Conservation (phyloP, 1,139 yeast genomes). For the Protomyces inundatus region DNA sequence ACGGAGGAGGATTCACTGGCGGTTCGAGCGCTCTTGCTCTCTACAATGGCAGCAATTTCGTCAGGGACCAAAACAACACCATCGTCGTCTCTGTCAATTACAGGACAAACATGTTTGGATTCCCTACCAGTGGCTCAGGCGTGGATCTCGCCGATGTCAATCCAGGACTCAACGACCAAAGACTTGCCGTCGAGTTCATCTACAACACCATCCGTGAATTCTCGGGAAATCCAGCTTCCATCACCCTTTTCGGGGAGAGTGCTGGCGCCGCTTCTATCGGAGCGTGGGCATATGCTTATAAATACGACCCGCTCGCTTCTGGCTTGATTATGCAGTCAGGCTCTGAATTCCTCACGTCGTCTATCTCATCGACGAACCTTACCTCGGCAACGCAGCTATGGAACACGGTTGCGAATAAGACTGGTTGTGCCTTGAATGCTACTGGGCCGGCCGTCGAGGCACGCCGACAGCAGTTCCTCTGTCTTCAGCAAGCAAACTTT, state of each 20-base stretch:
- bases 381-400: background rate
- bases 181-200: slow-evolving; percentile 41
- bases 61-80: slow-evolving; percentile 12
- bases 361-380: slow-evolving; percentile 1
- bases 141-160: slow-evolving; percentile 31
- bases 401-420: slow-evolving; percentile 3
- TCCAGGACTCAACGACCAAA: slow-evolving; percentile 40
- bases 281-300: slow-evolving; percentile 11
- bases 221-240: slow-evolving; percentile 40
- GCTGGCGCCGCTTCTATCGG: slow-evolving; percentile 36
- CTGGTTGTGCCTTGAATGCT: slow-evolving; percentile 7
- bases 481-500: slow-evolving; percentile 11
- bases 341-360: slow-evolving; percentile 8
- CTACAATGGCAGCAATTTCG: slow-evolving; percentile 11
- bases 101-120: slow-evolving; percentile 6
- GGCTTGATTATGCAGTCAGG: slow-evolving; percentile 19
- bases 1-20: slow-evolving; percentile 16
- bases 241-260: slow-evolving; percentile 42
- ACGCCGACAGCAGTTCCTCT: background rate
- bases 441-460: background rate
- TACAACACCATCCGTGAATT: slow-evolving; percentile 38
- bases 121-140: slow-evolving; percentile 19
- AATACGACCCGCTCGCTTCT: slow-evolving; percentile 17
- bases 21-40: background rate
- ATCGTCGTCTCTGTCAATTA: slow-evolving; percentile 13